phyloP scores from a whole-genome alignment of 495 filamentous ascomycete species.

The Hypoxylon perforatum region DNA sequence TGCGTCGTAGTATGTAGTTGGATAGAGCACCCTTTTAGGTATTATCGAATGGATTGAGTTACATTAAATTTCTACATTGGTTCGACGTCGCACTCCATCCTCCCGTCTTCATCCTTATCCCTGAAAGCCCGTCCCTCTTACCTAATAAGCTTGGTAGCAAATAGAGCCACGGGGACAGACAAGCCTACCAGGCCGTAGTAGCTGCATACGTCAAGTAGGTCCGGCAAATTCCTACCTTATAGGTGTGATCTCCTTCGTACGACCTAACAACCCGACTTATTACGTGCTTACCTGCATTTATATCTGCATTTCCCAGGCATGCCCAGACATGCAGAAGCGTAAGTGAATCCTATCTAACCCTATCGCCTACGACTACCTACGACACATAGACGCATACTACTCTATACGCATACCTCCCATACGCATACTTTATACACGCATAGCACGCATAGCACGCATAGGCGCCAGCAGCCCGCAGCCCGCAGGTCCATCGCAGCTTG shows the following conservation, averaged over 20 bases:
- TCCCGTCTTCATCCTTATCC: slow-evolving; percentile 2
- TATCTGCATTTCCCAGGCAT: neutral
- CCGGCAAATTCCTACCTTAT: slow-evolving; percentile 3
- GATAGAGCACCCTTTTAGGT: slow-evolving; percentile 5
- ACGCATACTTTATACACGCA: too few species aligned
- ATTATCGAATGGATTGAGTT: slow-evolving; percentile 17
- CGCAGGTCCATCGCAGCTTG: too few species aligned
- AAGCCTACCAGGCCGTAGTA: neutral
- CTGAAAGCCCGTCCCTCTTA: slow-evolving; percentile 10
- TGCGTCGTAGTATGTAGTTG: neutral
- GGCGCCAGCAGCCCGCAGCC: neutral
- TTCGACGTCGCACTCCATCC: slow-evolving; percentile 5
- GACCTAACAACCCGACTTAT: neutral
- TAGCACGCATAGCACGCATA: too few species aligned
- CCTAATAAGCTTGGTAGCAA: slow-evolving; percentile 15
- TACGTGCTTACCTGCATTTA: slow-evolving; percentile 4
- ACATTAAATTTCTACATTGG: slow-evolving; percentile 18
- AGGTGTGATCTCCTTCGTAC: neutral
- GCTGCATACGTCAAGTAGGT: too few species aligned
- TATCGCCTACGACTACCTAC: too few species aligned
- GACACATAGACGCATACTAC: too few species aligned
- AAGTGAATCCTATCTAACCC: too few species aligned
- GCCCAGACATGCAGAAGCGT: too few species aligned
- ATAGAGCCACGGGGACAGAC: neutral
- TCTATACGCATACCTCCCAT: neutral